Evolutionary conservation across 306 rosid genomes (phyloP), one percentile per base, ranked within the genome.

Genomic region (Vicia faba): DNA sequence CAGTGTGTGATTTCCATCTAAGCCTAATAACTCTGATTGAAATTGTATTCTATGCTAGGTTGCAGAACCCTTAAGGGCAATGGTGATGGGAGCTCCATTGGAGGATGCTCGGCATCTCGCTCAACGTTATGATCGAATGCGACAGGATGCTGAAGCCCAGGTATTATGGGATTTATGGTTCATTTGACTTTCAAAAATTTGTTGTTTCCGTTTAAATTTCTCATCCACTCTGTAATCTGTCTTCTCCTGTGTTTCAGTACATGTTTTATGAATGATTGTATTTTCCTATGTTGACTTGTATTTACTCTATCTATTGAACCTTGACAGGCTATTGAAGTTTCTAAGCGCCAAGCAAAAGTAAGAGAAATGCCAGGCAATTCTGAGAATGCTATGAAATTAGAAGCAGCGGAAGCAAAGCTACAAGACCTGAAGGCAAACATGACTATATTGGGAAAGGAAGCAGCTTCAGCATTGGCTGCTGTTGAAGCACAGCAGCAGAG

Each of bases 401-500:
- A 93, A 80, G 87, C 95, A 66, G 86, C 97, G n/a, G 98, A 93
- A 81, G 68, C 80, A 49, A 93, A 88, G 81, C 79, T 93, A 56
- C 97, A 88, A 36, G 99, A 93, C 75, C 84, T 93, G 54, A 88
- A 88, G 84, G 51, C 90, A 70, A 86, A 86, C 84, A 86, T 86
- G 99, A 81, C 78, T 78, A 88, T 85, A 68, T 75, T 93, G 80
- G 99, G 99, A 65, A 93, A 88, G 88, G 99, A 93, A 82, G 99
- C 99, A 23, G 85, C 92, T 66, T 85, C 99, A 41, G 96, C 99
- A 74, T 85, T 93, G 97, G 88, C 97, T 53, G 99, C 99, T 78
- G 97, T 93, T 58, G 99, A 93, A 84, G 96, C 96, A 61, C 99
- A 90, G 79, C 99, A 93, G 69, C 99, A 93, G 84, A 90, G 99